phyloP scores from a whole-genome alignment of 306 rosid genomes.

The Adenanthera pavonina region DNA sequence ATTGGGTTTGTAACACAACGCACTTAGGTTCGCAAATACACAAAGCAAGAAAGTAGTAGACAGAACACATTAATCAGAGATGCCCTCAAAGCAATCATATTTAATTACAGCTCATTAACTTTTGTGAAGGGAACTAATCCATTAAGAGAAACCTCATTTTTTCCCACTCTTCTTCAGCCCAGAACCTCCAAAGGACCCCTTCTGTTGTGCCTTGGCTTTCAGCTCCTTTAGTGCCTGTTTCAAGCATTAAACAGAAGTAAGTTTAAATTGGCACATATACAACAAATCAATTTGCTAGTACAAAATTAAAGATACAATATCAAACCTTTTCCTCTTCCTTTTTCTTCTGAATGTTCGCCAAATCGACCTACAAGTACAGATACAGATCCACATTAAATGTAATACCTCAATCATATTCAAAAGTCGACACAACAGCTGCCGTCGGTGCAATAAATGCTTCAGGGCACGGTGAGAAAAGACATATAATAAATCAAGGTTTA shows the following conservation, averaged over 20 bases:
- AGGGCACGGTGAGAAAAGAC: not conserved
- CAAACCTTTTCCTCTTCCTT: constrained; percentile 95
- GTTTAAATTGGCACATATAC: not conserved
- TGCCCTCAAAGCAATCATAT: constrained; percentile 1
- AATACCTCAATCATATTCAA: constrained; percentile 17
- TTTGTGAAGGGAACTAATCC: not conserved
- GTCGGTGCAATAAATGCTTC: not conserved
- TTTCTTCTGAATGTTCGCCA: constrained; percentile 94
- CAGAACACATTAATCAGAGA: constrained; percentile 41
- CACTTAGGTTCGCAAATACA: constrained; percentile 33
- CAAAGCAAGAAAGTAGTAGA: constrained; percentile 12
- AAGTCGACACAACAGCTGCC: not conserved
- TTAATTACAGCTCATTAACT: constrained; percentile 43
- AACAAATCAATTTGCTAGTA: constrained; percentile 1
- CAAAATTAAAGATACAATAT: not conserved
- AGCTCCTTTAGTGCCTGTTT: constrained; percentile 83
- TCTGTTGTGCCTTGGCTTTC: constrained; percentile 79
- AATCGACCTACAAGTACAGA: constrained; percentile 56
- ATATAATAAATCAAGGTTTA: not conserved
- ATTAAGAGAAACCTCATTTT: constrained; percentile 51
- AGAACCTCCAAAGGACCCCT: constrained; percentile 78
- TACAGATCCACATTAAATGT: not conserved
- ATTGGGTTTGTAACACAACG: constrained; percentile 40
- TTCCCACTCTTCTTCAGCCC: constrained; percentile 94
- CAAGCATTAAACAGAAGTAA: constrained; percentile 14